Evolutionary conservation across 805 yeast genomes (phyloP).

Genomic region (Brettanomyces custersianus): DNA sequence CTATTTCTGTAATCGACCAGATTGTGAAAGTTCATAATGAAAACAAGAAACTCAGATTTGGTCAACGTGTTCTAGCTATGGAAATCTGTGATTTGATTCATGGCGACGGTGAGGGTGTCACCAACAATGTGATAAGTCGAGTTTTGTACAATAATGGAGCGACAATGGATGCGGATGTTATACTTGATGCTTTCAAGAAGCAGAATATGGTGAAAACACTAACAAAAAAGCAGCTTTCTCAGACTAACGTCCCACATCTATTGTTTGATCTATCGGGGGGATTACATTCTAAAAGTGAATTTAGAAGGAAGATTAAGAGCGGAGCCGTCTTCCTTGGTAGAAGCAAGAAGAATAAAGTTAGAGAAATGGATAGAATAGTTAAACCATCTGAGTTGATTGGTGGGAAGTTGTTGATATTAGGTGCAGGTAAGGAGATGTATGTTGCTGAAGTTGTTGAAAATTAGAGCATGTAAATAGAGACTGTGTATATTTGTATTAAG

Average conservation of each 20-base stretch:
- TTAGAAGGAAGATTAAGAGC: conserved; percentile 43
- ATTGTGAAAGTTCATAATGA: conserved; percentile 43
- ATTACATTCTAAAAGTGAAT: conserved; percentile 31
- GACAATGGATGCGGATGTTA: conserved; percentile 38
- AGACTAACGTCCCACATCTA: conserved; percentile 39
- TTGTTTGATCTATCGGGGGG: conserved; percentile 40
- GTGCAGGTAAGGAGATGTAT: conserved; percentile 68
- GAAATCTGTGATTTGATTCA: conserved; percentile 85
- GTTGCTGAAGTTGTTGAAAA: conserved; percentile 34
- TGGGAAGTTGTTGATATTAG: conserved; percentile 49
- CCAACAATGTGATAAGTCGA: conserved; percentile 58
- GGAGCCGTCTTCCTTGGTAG: conserved; percentile 73
- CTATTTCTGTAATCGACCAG: conserved; percentile 46
- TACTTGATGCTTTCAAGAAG: conserved; percentile 45
- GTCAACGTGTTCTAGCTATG: conserved; percentile 69
- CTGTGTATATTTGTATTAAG: conserved; percentile 2
- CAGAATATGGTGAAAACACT: conserved; percentile 45
- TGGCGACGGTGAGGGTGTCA: conserved; percentile 67
- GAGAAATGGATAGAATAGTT: conserved; percentile 39
- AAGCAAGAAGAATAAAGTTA: conserved; percentile 38
- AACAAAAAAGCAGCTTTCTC: conserved; percentile 21
- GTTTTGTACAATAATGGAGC: conserved; percentile 37
- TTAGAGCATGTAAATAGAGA: conserved; percentile 7
- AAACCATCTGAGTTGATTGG: conserved; percentile 44
- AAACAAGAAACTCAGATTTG: conserved; percentile 58